Conservation (phyloP, 1,139 yeast species). For the Saccharomyces hybrid region DNA sequence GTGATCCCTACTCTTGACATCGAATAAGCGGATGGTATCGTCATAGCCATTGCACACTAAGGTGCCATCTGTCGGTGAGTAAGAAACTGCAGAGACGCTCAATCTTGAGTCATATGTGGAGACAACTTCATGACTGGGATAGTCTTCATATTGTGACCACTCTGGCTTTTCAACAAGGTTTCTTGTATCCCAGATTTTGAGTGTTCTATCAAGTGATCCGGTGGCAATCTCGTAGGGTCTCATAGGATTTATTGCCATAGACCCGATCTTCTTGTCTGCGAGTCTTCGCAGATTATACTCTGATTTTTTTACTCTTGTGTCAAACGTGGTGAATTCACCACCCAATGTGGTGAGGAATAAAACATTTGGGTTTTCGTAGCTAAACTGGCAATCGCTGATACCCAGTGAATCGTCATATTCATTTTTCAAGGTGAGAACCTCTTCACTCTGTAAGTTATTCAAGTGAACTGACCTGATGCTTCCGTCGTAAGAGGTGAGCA, state of each 20-base stretch:
- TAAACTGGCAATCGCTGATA: constrained; percentile 47
- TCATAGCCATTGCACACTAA: constrained; percentile 91
- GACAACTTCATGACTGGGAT: constrained; percentile 28
- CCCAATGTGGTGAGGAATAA: constrained; percentile 67
- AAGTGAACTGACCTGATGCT: constrained; percentile 68
- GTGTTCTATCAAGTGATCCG: constrained; percentile 76
- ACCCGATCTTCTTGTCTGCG: constrained; percentile 88
- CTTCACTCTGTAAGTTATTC: constrained; percentile 49
- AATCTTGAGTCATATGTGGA: constrained; percentile 66
- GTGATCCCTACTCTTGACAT: constrained; percentile 27
- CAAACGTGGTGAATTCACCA: constrained; percentile 71
- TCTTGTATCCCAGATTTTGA: constrained; percentile 82
- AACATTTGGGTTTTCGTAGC: constrained; percentile 45
- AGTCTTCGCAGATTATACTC: constrained; percentile 41
- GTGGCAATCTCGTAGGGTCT: constrained; percentile 59
- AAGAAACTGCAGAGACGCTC: constrained; percentile 78
- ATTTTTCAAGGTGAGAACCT: constrained; percentile 47
- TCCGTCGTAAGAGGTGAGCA: constrained; percentile 81
- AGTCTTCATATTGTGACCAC: constrained; percentile 42
- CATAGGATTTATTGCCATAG: constrained; percentile 70
- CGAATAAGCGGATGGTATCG: constrained; percentile 62
- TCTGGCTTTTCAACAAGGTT: constrained; percentile 38
- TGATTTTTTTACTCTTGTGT: constrained; percentile 41
- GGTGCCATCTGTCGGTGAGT: constrained; percentile 61
- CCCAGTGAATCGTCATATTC: constrained; percentile 48